These are phyloP conservation scores for Chalciporus pseudorubinellus DNA, from an alignment of 768 basidiomycete species.

Conservation along the genomic window DNA sequence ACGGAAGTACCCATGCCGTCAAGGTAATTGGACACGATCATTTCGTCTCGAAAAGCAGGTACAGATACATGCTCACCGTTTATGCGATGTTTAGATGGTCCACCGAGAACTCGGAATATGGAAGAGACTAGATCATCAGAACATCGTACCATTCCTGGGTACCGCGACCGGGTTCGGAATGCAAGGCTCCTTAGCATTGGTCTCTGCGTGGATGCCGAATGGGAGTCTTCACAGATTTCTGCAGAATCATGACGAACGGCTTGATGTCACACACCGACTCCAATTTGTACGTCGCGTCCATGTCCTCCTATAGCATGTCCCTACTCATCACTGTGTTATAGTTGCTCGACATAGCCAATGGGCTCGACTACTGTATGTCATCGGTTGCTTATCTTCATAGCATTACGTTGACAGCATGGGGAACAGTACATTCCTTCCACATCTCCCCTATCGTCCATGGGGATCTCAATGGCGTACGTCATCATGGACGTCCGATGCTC, in stretches of 20 bases:
- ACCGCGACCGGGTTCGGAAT: slow-evolving; percentile 23
- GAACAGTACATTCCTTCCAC: slow-evolving; percentile 3
- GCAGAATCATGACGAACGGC: not conserved
- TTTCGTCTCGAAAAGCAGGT: not conserved
- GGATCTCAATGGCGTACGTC: slow-evolving; percentile 5
- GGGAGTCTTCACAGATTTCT: slow-evolving; percentile 22
- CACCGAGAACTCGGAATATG: slow-evolving; percentile 25
- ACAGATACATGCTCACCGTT: not conserved
- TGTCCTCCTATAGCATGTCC: not conserved
- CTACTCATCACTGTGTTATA: not conserved
- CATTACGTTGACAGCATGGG: not conserved
- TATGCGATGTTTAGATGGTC: slow-evolving; percentile 8
- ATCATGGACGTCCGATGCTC: no score
- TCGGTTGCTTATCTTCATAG: no score
- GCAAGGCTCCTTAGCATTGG: slow-evolving; percentile 18
- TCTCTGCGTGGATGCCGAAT: slow-evolving; percentile 29
- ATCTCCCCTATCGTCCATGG: slow-evolving; percentile 1
- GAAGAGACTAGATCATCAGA: slow-evolving; percentile 18
- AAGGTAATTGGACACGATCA: not conserved
- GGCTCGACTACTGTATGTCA: slow-evolving; percentile 1
- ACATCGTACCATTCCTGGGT: slow-evolving; percentile 23
- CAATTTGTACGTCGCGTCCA: slow-evolving; percentile 1
- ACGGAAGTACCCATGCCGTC: not conserved
- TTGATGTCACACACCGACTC: not conserved
- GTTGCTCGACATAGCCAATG: slow-evolving; percentile 7